Evolutionary conservation across 169 alveolate genomes (phyloP).

Genomic region (Cyclospora cayetanensis): DNA sequence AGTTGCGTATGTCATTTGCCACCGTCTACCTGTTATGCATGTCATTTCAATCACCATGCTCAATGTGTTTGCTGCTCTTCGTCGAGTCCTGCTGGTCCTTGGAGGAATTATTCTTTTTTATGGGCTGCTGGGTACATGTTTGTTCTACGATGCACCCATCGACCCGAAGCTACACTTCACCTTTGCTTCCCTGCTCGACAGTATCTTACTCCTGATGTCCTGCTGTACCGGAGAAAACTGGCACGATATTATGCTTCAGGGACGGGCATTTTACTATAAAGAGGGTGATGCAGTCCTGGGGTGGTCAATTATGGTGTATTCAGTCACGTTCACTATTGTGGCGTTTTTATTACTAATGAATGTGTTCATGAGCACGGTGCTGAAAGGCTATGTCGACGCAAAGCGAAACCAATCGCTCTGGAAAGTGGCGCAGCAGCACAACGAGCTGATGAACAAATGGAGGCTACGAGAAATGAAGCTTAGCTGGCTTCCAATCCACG

Average conservation of each 20-base stretch:
- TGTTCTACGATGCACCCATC: constrained; percentile 47
- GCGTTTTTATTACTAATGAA: constrained; percentile 64
- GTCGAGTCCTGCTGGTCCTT: constrained; percentile 31
- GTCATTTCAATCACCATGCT: constrained; percentile 24
- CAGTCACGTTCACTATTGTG: constrained; percentile 44
- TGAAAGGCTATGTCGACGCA: constrained; percentile 70
- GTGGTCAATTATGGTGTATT: constrained; percentile 12
- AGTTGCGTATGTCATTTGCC: constrained; percentile 51
- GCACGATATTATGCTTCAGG: constrained; percentile 62
- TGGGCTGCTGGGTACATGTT: constrained; percentile 60
- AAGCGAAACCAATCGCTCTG: constrained; percentile 59
- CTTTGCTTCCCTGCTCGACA: constrained; percentile 17
- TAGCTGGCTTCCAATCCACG: constrained; percentile 64
- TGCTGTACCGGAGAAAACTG: constrained; percentile 70
- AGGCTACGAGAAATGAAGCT: constrained; percentile 58
- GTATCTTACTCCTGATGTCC: constrained; percentile 42
- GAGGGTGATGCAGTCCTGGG: not conserved
- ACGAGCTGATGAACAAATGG: constrained; percentile 59
- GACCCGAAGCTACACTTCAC: not conserved
- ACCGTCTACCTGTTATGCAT: constrained; percentile 55
- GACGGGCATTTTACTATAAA: constrained; percentile 34
- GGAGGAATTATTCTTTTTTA: constrained; percentile 21
- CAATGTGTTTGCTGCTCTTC: constrained; percentile 33
- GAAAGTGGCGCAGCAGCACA: constrained; percentile 67
- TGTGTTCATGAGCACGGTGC: constrained; percentile 65